Conservation (phyloP, 2,329 filamentous ascomycete species). For the Fusarium domesticum region DNA sequence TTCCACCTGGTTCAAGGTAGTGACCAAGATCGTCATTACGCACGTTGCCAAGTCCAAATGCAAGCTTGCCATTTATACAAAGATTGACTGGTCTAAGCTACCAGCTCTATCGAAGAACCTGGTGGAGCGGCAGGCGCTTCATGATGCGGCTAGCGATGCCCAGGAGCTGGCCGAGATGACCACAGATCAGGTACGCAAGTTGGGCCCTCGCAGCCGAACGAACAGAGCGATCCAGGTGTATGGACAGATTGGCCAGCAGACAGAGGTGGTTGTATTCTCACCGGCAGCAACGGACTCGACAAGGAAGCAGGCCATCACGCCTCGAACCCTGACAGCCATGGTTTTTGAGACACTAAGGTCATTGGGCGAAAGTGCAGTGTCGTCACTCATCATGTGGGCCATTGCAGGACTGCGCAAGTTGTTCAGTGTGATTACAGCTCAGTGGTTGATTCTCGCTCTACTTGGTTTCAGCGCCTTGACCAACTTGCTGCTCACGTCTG, state of each 20-base stretch:
- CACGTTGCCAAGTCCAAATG: conserved; percentile 89
- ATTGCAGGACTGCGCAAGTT: conserved; percentile 63
- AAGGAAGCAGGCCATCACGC: conserved; percentile 59
- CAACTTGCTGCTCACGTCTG: conserved; percentile 73
- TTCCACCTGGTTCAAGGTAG: conserved; percentile 71
- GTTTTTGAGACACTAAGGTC: conserved; percentile 70
- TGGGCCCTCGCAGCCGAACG: conserved; percentile 71
- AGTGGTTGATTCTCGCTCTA: conserved; percentile 69
- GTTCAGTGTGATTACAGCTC: conserved; percentile 66
- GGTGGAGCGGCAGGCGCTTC: conserved; percentile 68
- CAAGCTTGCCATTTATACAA: conserved; percentile 83
- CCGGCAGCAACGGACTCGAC: conserved; percentile 46
- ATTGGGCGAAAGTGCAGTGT: conserved; percentile 70
- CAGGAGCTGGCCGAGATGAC: conserved; percentile 73
- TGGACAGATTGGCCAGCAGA: conserved; percentile 68
- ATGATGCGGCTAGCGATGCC: conserved; percentile 70
- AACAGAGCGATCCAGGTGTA: conserved; percentile 78
- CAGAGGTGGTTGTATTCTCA: conserved; percentile 59
- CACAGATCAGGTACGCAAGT: conserved; percentile 71
- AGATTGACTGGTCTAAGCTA: conserved; percentile 78
- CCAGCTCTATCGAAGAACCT: conserved; percentile 59
- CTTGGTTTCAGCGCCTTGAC: conserved; percentile 66
- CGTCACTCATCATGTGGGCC: conserved; percentile 73
- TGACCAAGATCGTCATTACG: conserved; percentile 91
- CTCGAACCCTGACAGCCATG: conserved; percentile 64